Evolutionary conservation across 768 basidiomycete species (phyloP).

Genomic region (Gloeopeniophorella convolvens): DNA sequence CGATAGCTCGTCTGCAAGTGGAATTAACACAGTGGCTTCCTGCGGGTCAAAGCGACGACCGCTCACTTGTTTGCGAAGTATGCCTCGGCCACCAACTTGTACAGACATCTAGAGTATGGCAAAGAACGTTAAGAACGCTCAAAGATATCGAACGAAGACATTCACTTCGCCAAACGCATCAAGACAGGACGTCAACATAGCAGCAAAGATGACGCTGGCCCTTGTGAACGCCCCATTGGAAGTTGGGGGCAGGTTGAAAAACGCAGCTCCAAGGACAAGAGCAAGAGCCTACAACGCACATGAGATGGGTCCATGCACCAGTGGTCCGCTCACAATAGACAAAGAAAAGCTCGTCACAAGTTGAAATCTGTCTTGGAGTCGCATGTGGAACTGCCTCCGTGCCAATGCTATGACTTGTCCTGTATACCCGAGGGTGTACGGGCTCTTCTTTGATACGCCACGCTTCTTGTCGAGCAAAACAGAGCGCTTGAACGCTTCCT

Average conservation of each 20-base stretch:
- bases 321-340: constrained; percentile 41
- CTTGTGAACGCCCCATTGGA: constrained; percentile 84
- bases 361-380: constrained; percentile 73
- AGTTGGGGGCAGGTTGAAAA: constrained; percentile 62
- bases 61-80: constrained; percentile 56
- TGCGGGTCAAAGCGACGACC: background rate
- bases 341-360: constrained; percentile 63
- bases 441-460: constrained; percentile 69
- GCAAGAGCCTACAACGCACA: constrained; percentile 41
- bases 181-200: constrained; percentile 58
- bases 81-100: constrained; percentile 78
- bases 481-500: constrained; percentile 68
- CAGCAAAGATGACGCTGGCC: constrained; percentile 72
- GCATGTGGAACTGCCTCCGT: constrained; percentile 65
- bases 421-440: constrained; percentile 74
- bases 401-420: constrained; percentile 69
- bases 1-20: constrained; percentile 44
- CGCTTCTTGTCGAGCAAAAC: constrained; percentile 73
- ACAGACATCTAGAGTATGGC: constrained; percentile 44
- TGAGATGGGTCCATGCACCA: background rate
- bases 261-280: constrained; percentile 69
- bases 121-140: background rate
- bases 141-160: constrained; percentile 10
- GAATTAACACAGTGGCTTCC: background rate
- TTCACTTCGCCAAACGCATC: constrained; percentile 67